phyloP scores from a whole-genome alignment of 495 filamentous ascomycete genomes.

The Schizothecium vesticola region DNA sequence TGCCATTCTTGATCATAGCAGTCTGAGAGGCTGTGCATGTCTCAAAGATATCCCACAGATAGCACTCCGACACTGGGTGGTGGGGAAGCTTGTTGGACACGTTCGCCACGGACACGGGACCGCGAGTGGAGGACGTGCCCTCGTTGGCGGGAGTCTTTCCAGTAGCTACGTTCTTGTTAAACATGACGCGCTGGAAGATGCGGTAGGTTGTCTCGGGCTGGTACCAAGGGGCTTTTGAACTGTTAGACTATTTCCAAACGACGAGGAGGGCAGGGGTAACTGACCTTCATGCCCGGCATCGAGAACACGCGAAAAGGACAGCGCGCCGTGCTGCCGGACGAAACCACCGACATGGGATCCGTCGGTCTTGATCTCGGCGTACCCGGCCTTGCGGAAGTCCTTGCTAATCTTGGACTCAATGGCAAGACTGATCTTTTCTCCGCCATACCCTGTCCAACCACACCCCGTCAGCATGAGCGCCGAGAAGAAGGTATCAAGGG shows the following conservation, averaged over 20 bases:
- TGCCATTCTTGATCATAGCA: slow-evolving; percentile 7
- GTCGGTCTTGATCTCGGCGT: slow-evolving; percentile 46
- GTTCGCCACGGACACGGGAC: slow-evolving; percentile 10
- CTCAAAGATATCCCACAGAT: slow-evolving; percentile 18
- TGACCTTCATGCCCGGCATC: slow-evolving; percentile 50
- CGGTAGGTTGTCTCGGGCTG: slow-evolving; percentile 40
- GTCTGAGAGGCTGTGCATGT: slow-evolving; percentile 7
- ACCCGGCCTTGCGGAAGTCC: slow-evolving; percentile 42
- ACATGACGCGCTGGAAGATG: slow-evolving; percentile 36
- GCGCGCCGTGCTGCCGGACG: slow-evolving; percentile 54
- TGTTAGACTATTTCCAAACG: not conserved
- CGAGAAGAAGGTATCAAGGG: not conserved
- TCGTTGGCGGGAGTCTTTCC: slow-evolving; percentile 26
- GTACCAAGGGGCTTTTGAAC: slow-evolving; percentile 29
- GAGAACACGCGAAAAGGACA: slow-evolving; percentile 57
- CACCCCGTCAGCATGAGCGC: not conserved
- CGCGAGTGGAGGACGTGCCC: slow-evolving; percentile 10
- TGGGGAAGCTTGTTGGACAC: slow-evolving; percentile 18
- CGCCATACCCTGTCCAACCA: slow-evolving; percentile 41
- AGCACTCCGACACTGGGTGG: slow-evolving; percentile 5
- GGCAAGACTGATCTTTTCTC: slow-evolving; percentile 51
- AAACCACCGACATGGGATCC: slow-evolving; percentile 48
- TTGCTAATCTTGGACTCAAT: slow-evolving; percentile 35
- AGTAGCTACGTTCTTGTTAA: slow-evolving; percentile 49
- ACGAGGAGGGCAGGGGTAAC: slow-evolving; percentile 31